phyloP scores from a whole-genome alignment of 2,329 filamentous ascomycete genomes.

The Fusarium floridanum region DNA sequence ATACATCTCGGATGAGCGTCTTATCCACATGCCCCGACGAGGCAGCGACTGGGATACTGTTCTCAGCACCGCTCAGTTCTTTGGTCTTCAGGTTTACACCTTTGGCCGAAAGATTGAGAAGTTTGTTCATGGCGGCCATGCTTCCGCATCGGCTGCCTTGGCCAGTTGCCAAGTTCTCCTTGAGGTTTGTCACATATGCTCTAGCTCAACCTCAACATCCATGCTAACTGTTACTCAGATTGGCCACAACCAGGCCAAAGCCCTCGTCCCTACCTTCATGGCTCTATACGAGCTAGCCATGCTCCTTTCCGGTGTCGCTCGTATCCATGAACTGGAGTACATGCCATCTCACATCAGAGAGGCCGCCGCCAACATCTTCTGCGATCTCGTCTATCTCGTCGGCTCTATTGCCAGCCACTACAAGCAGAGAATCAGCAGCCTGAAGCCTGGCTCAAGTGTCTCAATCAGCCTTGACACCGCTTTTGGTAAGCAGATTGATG shows the following conservation, averaged over 20 bases:
- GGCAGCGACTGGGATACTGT: slow-evolving; percentile 59
- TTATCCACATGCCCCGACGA: slow-evolving; percentile 56
- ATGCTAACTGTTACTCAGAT: slow-evolving; percentile 47
- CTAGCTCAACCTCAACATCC: not conserved
- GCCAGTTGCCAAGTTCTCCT: slow-evolving; percentile 55
- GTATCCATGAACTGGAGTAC: slow-evolving; percentile 53
- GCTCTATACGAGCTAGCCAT: slow-evolving; percentile 55
- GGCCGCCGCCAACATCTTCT: slow-evolving; percentile 52
- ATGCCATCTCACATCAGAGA: slow-evolving; percentile 49
- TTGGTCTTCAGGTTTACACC: slow-evolving; percentile 55
- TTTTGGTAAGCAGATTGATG: slow-evolving; percentile 52
- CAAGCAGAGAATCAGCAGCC: slow-evolving; percentile 50
- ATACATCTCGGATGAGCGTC: slow-evolving; percentile 55
- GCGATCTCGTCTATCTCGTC: slow-evolving; percentile 51
- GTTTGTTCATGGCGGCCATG: slow-evolving; percentile 37
- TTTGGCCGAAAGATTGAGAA: slow-evolving; percentile 52
- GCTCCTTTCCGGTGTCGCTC: slow-evolving; percentile 53
- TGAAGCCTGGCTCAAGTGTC: slow-evolving; percentile 40
- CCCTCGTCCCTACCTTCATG: slow-evolving; percentile 55
- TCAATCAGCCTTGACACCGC: slow-evolving; percentile 53
- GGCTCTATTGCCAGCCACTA: slow-evolving; percentile 53
- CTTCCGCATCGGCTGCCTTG: slow-evolving; percentile 49
- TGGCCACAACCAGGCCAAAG: slow-evolving; percentile 53
- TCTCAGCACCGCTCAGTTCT: slow-evolving; percentile 56
- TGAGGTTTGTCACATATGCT: slow-evolving; percentile 46